Conservation (phyloP, 441 rosid genomes). For the Populus hybrid region DNA sequence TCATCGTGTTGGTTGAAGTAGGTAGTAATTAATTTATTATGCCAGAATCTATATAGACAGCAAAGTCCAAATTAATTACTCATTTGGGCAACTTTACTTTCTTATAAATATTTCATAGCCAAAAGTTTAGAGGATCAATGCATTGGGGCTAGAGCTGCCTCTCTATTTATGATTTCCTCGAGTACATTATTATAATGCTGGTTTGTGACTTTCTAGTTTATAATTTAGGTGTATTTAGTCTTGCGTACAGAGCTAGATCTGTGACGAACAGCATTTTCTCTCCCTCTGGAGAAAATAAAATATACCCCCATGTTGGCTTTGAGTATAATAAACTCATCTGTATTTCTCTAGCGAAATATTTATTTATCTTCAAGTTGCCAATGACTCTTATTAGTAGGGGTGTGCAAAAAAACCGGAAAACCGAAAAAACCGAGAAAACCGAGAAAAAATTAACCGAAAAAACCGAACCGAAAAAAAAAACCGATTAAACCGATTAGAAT, state of each 20-base stretch:
- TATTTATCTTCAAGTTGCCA: not conserved
- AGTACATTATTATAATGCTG: not conserved
- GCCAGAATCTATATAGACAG: conserved; percentile 21
- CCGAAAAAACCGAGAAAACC: too few species aligned
- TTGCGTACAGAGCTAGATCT: conserved; percentile 6
- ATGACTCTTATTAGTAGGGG: not conserved
- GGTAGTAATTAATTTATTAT: not conserved
- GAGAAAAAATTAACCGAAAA: too few species aligned
- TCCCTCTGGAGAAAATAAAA: not conserved
- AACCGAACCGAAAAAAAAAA: too few species aligned
- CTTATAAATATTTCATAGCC: not conserved
- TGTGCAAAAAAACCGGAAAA: too few species aligned
- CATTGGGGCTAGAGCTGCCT: conserved; percentile 16
- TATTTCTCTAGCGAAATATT: not conserved
- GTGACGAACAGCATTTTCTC: not conserved
- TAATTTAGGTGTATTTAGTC: not conserved
- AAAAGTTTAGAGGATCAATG: conserved; percentile 2
- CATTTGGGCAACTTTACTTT: conserved; percentile 10
- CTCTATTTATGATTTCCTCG: not conserved
- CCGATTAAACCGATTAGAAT: too few species aligned
- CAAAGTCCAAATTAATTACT: conserved; percentile 25
- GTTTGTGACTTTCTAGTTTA: not conserved
- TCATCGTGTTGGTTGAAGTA: not conserved
- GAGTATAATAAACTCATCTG: not conserved
- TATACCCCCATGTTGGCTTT: not conserved